Conservation (phyloP, 139 green algal genomes). For the Chlamydomonas urium region DNA sequence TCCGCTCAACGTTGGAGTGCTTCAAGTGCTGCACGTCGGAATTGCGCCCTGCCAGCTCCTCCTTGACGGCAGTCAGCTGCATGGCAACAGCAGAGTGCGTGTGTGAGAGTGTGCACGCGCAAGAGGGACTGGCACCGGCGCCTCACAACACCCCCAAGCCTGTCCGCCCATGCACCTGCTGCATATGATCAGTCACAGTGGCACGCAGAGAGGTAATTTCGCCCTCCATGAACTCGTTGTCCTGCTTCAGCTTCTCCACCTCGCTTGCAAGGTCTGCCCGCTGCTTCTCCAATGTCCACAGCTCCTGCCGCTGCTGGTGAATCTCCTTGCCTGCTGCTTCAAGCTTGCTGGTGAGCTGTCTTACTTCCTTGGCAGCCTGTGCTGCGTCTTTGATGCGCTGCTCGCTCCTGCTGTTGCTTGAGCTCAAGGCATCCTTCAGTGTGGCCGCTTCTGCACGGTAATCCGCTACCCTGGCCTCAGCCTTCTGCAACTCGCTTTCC, state of each 20-base stretch:
- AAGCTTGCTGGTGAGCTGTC: background rate
- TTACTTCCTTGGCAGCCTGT: conserved; percentile 3
- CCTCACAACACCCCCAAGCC: no score
- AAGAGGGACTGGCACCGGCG: no score
- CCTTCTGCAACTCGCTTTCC: conserved; percentile 13
- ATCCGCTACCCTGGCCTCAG: background rate
- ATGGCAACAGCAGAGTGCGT: no score
- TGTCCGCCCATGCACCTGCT: conserved; percentile 19
- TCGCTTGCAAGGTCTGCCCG: conserved; percentile 29
- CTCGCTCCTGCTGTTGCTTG: conserved; percentile 6
- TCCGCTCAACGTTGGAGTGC: conserved; percentile 13
- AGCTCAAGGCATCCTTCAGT: conserved; percentile 17
- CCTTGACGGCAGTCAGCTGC: conserved; percentile 21
- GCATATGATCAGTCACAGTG: conserved; percentile 12
- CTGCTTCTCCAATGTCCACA: conserved; percentile 36
- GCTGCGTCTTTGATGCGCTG: conserved; percentile 12
- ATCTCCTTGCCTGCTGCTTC: conserved; percentile 19
- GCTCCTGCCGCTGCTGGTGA: conserved; percentile 23
- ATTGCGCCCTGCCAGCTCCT: conserved; percentile 26
- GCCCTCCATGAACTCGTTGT: conserved; percentile 29
- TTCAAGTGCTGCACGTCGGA: conserved; percentile 27
- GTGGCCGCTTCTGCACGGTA: background rate
- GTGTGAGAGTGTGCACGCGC: no score
- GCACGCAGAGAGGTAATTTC: conserved; percentile 25
- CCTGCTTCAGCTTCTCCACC: conserved; percentile 21